Evolutionary conservation across 495 filamentous ascomycete genomes (phyloP), one percentile per base, ranked within the genome.

Genomic region (Aspergillus asperescens): DNA sequence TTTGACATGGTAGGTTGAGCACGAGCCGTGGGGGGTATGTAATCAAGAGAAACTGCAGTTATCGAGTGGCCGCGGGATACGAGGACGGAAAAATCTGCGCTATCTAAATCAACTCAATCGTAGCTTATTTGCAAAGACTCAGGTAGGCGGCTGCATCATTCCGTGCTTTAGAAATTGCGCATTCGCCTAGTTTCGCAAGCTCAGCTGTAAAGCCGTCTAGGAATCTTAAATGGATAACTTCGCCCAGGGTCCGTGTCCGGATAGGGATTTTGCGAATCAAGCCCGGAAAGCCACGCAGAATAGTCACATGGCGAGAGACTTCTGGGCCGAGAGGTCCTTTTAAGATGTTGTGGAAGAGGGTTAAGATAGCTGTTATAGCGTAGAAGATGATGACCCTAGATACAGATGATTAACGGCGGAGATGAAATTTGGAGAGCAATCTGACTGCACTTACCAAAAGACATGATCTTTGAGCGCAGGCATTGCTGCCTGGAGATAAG

Each of bases 371-470:
- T 15, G 60, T 59, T 1, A 59, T 48, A 13, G 50, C 50, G 25
- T 62, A 62, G 38, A 62, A 62, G 31, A 62, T 28, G 12, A 51
- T 19, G 9, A 58, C 44, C 55, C 59, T 59, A 35, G 18, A 25
- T 24, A 39, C 9, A 12, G 19, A 2, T 7, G 5, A 9, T 5
- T 9, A 41, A 18, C 7, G 22, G 65, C 66, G 19, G n/a, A n/a
- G n/a, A n/a, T n/a, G n/a, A n/a, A n/a, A n/a, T n/a, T n/a, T n/a
- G n/a, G n/a, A n/a, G n/a, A n/a, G n/a, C n/a, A n/a, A n/a, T n/a
- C n/a, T n/a, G n/a, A n/a, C n/a, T n/a, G n/a, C 10, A 22, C 38
- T 7, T 10, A 67, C 67, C 31, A 58, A 54, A 47, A 72, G 50
- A 19, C 64, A 58, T 60, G 49, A 0, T 43, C 48, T 20, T 52